Base-by-base conservation (phyloP, 2,329 filamentous ascomycete genomes). In the Beauveria rudraprayagi region DNA sequence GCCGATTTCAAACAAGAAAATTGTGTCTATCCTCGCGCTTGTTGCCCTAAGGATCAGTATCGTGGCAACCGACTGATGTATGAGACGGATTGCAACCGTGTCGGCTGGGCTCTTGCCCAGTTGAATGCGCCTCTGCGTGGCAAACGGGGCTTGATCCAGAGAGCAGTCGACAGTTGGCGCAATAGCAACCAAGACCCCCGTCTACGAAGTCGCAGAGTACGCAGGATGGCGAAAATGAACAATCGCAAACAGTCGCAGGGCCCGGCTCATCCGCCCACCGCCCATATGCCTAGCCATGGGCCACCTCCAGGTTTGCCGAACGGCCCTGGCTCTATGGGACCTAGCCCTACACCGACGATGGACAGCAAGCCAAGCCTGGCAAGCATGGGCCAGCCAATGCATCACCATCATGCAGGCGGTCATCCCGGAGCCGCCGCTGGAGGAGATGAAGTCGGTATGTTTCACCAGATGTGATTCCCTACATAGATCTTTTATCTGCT, bases 141-240 rank as follows among this genome's bases (percentile, higher is more conserved):
- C 67, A 97, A 97, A 81, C 85, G 94, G 67, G 94, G 94, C 8
- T 81, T 99, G 63, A 99, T 99, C 67, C 94, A 99, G 78, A 85
- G 94, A 66, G 94, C 94, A 2, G 94, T 99, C 50, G 94, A 99
- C 76, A 97, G 92, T 78, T 97, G 94, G 94, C 85, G 94, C 65
- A 99, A 99, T 79, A 97, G 93, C 82, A 97, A 97, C 77, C 92
- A 96, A 77, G 94, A 99, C 69, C 91, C 91, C 55, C 84, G 92
- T 67, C 80, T 97, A 70, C 86, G 94, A 71, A 97, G 93, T 75
- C 84, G 94, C 73, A 84, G 94, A 68, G 94, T 99, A 61, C 87
- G 94, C 66, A 86, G 94, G 66, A 94, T 96, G 90, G 92, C 92
- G 61, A 99, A 99, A 81, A 91, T 97, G 77, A 94, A 88, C 77